Evolutionary conservation across 2,329 filamentous ascomycete genomes (phyloP).

Genomic region (Emmonsia crescens): DNA sequence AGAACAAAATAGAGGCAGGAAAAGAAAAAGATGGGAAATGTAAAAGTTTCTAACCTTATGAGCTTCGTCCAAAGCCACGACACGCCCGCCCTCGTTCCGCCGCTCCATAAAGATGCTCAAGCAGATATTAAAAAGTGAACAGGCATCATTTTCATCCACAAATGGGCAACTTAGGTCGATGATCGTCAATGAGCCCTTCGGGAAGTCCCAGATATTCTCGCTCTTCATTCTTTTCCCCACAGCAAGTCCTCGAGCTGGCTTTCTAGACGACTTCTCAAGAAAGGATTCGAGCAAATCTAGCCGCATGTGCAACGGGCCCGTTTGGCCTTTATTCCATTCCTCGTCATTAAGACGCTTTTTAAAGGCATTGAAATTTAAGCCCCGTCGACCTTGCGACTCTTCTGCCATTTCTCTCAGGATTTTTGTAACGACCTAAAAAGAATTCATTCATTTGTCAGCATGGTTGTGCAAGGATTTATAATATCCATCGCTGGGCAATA

Average conservation of each 20-base stretch:
- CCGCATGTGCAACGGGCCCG: constrained; percentile 46
- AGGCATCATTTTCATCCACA: constrained; percentile 55
- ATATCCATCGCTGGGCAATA: background rate
- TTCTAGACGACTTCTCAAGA: constrained; percentile 31
- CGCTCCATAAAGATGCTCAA: constrained; percentile 55
- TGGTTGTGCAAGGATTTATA: background rate
- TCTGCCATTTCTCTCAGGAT: constrained; percentile 44
- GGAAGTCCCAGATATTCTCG: constrained; percentile 13
- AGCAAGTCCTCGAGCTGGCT: constrained; percentile 1
- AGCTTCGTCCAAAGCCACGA: constrained; percentile 65
- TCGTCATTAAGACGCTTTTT: constrained; percentile 25
- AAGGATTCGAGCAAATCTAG: constrained; percentile 56
- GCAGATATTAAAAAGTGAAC: constrained; percentile 61
- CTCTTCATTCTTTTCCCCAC: constrained; percentile 6
- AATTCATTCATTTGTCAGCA: background rate
- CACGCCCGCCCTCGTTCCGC: constrained; percentile 39
- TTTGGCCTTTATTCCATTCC: constrained; percentile 40
- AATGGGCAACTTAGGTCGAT: constrained; percentile 66
- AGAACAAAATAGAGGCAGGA: background rate
- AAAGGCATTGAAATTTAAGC: constrained; percentile 37
- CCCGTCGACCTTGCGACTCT: constrained; percentile 21
- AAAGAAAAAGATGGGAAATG: background rate
- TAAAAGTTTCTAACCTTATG: constrained; percentile 49
- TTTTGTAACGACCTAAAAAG: constrained; percentile 29
- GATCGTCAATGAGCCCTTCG: constrained; percentile 49